Base-by-base conservation (phyloP, 495 filamentous ascomycete species). In the Podospora conica region DNA sequence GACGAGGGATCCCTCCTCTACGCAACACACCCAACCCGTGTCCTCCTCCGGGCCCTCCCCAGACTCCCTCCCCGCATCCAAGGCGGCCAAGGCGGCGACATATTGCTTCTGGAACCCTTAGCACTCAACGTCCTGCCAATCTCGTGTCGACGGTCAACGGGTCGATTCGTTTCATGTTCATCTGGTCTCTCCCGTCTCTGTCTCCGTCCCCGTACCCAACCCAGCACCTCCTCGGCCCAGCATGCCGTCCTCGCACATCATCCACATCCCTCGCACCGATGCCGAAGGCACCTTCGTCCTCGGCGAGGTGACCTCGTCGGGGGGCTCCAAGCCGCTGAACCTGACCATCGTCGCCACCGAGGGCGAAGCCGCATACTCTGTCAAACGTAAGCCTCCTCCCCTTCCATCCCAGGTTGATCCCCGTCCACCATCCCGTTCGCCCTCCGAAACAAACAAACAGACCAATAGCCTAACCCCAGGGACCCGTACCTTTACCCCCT, bases 311-410 rank as follows among this genome's bases (percentile, higher is more conserved):
- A 71, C 72, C 1, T 73, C 75, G n/a, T 72, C 77, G 9, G 83
- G 40, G 40, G 40, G 83, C 12, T 70, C 79, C 20, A 77, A 78
- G 59, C 75, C 75, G 5, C 68, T 91, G 10, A 87, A 91, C 67
- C 65, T 91, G 59, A 85, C 83, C 59, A 76, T 93, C 31, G 77
- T 84, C 59, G 89, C 85, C 1, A 91, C 90, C n/a, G 89, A 93
- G 70, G 85, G 86, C 48, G 81, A 84, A 48, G 77, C 76, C 55
- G 86, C 88, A 8, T 93, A 88, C 73, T 74, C 78, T 22, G 73
- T 82, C 60, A 78, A 77, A 64, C 71, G 88, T 90, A 78, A 71
- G 82, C 74, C 55, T 62, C 54, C 59, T 21, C 66, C 62, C 48
- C 53, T 25, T 28, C 15, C 20, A 12, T 60, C 27, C 10, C 55